Percentiles rank a stretch among this genome's conserved stretches.
Evolutionary conservation across 202 grass and related monocot species (phyloP).

Genomic region (Eragrostis tef): DNA sequence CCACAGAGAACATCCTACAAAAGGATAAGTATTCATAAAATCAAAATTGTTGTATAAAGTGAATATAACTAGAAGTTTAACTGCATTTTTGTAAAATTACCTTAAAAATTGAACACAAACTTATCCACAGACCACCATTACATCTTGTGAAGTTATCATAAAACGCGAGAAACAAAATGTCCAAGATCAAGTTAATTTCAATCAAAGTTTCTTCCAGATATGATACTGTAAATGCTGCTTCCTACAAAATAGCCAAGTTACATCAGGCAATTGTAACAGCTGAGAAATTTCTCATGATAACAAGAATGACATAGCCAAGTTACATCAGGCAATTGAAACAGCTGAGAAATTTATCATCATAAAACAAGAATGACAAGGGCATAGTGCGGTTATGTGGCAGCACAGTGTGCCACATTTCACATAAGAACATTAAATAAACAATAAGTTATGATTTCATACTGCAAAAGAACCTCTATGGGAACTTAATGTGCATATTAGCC

Average conservation of each 20-base stretch:
- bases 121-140: constrained; percentile 71
- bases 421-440: neutral
- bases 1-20: constrained; percentile 76
- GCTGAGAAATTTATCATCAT: constrained; percentile 9
- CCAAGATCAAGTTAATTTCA: constrained; percentile 82
- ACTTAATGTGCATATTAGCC: neutral
- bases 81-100: constrained; percentile 12
- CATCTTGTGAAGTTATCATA: constrained; percentile 83
- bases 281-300: too few relatives aligned
- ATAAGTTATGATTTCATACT: neutral
- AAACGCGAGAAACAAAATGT: constrained; percentile 81
- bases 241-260: constrained; percentile 58
- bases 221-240: constrained; percentile 65
- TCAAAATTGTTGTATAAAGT: constrained; percentile 37
- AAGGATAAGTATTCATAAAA: constrained; percentile 35
- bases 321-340: constrained; percentile 30
- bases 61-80: constrained; percentile 17
- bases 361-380: neutral
- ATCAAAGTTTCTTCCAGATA: constrained; percentile 91
- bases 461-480: neutral
- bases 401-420: neutral
- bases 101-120: constrained; percentile 74
- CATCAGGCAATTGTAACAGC: constrained; percentile 23
- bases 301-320: constrained; percentile 38
- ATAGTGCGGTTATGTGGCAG: neutral